Percentiles rank a stretch among this genome's conserved stretches.
Evolutionary conservation across 148 eudicot species (phyloP).

Genomic region (Fallopia convolvulus): DNA sequence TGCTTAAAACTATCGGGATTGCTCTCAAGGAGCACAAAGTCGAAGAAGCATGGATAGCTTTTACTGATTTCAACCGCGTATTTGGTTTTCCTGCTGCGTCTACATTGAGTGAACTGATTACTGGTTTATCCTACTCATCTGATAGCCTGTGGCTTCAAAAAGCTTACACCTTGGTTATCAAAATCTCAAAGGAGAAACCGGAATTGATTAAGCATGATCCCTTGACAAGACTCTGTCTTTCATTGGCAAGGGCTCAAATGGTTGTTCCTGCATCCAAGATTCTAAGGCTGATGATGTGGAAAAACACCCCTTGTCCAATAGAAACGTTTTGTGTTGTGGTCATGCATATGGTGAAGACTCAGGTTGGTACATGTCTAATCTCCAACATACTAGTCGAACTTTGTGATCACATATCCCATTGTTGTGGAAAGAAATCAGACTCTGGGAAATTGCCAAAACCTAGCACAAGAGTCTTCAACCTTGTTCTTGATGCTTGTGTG

Average conservation of each 20-base stretch:
- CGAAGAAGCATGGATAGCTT: conserved; percentile 58
- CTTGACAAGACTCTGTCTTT: conserved; percentile 51
- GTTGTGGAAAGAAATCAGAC: conserved; percentile 27
- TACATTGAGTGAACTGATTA: conserved; percentile 39
- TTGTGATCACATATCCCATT: conserved; percentile 30
- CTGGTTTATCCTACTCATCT: conserved; percentile 58
- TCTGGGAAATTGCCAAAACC: conserved; percentile 32
- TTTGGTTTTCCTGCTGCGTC: conserved; percentile 56
- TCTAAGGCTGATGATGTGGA: conserved; percentile 64
- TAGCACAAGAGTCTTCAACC: conserved; percentile 55
- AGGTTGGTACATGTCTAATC: conserved; percentile 54
- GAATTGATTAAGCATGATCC: conserved; percentile 38
- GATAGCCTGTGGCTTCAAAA: conserved; percentile 48
- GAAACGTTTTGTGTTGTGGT: conserved; percentile 40
- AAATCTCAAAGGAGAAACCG: conserved; percentile 32
- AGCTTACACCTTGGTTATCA: conserved; percentile 41
- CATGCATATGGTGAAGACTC: conserved; percentile 80
- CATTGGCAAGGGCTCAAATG: conserved; percentile 78
- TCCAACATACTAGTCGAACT: conserved; percentile 71
- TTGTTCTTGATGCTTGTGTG: conserved; percentile 74
- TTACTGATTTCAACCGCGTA: conserved; percentile 39
- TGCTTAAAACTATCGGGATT: conserved; percentile 43
- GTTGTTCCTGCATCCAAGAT: conserved; percentile 47
- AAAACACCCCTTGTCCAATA: conserved; percentile 27
- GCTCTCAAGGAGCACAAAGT: conserved; percentile 47